Evolutionary conservation across 345 rosid genomes (phyloP), one percentile per base, ranked within the genome.

Genomic region (Conringia planisiliqua): DNA sequence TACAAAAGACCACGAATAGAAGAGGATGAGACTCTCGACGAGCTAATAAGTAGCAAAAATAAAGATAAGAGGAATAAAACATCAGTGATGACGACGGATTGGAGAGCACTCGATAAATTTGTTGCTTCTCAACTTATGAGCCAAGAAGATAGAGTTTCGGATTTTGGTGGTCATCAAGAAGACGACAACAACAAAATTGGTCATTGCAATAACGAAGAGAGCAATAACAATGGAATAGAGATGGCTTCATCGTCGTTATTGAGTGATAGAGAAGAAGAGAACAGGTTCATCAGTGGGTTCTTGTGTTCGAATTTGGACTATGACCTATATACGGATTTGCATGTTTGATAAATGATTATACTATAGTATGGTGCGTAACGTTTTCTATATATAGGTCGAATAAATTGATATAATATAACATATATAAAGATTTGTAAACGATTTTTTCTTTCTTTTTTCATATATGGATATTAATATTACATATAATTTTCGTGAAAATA

Each of bases 21-120:
- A 18, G 82, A 71, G 29, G 82, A 60, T 66, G 85, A 78, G 61
- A 26, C 40, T 13, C 47, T 57, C 58, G 26, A 61, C 26, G 51
- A 13, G n/a, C 84, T 60, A 33, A 46, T 44, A 14, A 57, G 64
- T 18, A 63, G 67, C 35, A 62, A 59, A 6, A 50, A 61, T 65
- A 80, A 70, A 61, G 62, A 10, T 52, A 82, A 54, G 47, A 77
- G 46, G 66, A 76, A 62, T 43, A 75, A 68, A 30, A 24, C 38
- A 50, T 59, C 79, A 50, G 33, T 18, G 42, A 58, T 39, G 73
- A 90, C 88, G 50, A 91, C 93, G 0, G 98, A 91, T 20, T 91
- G 98, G 98, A 88, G 97, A 81, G 81, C 88, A 11, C 85, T 91
- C 3, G 97, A 91, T 82, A 89, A 86, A 86, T 94, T 94, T 73